Evolutionary conservation across 2,329 filamentous ascomycete genomes (phyloP).

Genomic region (Aspergillus neoniger): DNA sequence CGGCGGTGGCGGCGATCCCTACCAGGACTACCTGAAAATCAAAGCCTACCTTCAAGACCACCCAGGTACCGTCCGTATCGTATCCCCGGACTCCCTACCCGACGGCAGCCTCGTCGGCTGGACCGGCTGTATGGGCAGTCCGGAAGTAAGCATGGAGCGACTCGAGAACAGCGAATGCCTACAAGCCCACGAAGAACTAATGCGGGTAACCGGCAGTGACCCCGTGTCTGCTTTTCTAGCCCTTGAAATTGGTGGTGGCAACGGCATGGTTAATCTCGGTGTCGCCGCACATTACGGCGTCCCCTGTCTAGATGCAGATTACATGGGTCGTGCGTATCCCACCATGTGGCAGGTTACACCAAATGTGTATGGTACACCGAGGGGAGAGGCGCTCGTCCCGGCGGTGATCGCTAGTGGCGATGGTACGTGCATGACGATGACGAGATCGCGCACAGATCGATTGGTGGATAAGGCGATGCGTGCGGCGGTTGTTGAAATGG

Average conservation of each 20-base stretch:
- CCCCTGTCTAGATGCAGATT: constrained; percentile 49
- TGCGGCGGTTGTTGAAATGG: constrained; percentile 58
- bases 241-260: constrained; percentile 67
- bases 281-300: constrained; percentile 40
- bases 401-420: constrained; percentile 55
- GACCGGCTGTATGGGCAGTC: constrained; percentile 62
- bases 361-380: constrained; percentile 37
- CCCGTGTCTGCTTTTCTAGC: constrained; percentile 44
- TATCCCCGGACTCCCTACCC: constrained; percentile 39
- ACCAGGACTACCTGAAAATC: constrained; percentile 13
- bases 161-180: constrained; percentile 57
- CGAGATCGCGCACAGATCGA: constrained; percentile 44
- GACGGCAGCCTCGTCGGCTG: constrained; percentile 54
- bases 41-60: neutral
- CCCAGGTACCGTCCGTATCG: neutral
- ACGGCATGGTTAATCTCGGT: constrained; percentile 47
- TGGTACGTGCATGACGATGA: constrained; percentile 52
- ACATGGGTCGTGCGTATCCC: constrained; percentile 51
- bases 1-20: constrained; percentile 13
- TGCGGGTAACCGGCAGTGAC: constrained; percentile 29
- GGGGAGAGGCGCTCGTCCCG: constrained; percentile 42
- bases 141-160: constrained; percentile 63
- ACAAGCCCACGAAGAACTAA: constrained; percentile 51
- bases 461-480: constrained; percentile 52
- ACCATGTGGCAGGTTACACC: constrained; percentile 51